Evolutionary conservation across 2,329 filamentous ascomycete species (phyloP), one percentile per base, ranked within the genome.

Genomic region (Seiridium unicorne): DNA sequence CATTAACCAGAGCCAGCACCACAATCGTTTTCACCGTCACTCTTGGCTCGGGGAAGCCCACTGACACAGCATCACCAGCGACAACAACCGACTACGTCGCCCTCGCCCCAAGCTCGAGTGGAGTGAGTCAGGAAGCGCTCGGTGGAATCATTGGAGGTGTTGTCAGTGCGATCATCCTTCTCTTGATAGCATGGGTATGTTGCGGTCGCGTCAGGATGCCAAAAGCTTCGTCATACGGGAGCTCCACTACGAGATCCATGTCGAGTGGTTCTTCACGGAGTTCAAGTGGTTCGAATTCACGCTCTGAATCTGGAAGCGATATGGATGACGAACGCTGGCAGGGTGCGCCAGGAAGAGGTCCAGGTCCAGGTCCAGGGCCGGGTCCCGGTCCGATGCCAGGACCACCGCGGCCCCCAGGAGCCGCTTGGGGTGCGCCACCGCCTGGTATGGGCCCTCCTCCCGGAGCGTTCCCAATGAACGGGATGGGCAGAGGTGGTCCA

Each of bases 91-190:
- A 9, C n/a, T 44, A 58, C 26, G 56, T 59, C 13, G 57, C 13
- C 32, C 38, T 38, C 13, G 44, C 60, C 9, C 6, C 57, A 2
- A 13, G 10, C 3, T 13, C 44, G 4, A 36, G 36, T 11, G 60
- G 60, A 1, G 9, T 62, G 13, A 62, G 57, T 53, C 60, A 62
- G 10, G 57, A 59, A 6, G 54, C 57, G 2, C 36, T 62, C 9
- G 60, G 60, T 32, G 60, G 60, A 40, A 60, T 60, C 34, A 57
- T 62, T 38, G 60, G 60, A 26, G 60, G 46, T 32, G 57, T 60
- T 4, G 60, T 62, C 11, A 57, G 57, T 3, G 54, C 44, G 10
- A 55, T 62, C 40, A 38, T 59, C 8, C 38, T 60, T 5, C 11
- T 60, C 36, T 48, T 62, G n/a, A 11, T 60, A 3, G 5, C 49